Percentiles rank a stretch among this genome's conserved stretches.
These are phyloP conservation scores for Yamadazyma oceani DNA, from an alignment of 1,139 yeast genomes.

Conservation along the genomic window DNA sequence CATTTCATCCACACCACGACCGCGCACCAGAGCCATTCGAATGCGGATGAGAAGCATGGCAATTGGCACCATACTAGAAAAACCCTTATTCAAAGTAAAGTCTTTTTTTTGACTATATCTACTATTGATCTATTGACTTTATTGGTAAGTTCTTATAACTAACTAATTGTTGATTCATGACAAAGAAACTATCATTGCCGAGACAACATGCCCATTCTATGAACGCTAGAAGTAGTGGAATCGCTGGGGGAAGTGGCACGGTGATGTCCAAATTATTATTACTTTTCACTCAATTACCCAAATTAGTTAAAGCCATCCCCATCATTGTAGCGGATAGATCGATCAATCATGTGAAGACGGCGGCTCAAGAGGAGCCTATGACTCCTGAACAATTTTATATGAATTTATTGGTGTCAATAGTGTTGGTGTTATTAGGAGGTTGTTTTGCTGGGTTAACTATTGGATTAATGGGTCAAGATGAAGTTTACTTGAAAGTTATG, in stretches of 20 bases:
- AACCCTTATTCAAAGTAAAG: no score
- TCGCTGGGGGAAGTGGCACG: neutral
- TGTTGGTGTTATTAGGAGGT: conserved; percentile 85
- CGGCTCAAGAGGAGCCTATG: conserved; percentile 20
- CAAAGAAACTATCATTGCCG: conserved; percentile 8
- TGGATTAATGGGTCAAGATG: conserved; percentile 98
- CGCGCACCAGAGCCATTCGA: no score
- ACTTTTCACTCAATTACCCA: conserved; percentile 25
- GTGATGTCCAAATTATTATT: conserved; percentile 16
- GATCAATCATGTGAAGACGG: conserved; percentile 16
- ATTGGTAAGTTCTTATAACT: no score
- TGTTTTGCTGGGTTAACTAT: conserved; percentile 94
- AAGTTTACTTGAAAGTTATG: conserved; percentile 78
- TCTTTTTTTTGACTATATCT: no score
- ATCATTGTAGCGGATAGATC: conserved; percentile 14
- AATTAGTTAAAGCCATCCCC: conserved; percentile 29
- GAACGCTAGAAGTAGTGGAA: conserved; percentile 2
- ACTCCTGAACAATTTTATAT: conserved; percentile 49
- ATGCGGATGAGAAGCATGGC: no score
- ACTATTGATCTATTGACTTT: no score
- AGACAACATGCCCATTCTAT: conserved; percentile 9
- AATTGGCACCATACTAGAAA: no score
- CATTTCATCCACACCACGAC: no score
- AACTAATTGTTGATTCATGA: conserved; percentile 8
- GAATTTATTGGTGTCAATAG: conserved; percentile 58